phyloP scores from a whole-genome alignment of 2,329 filamentous ascomycete species.

The Penicillium sp. region DNA sequence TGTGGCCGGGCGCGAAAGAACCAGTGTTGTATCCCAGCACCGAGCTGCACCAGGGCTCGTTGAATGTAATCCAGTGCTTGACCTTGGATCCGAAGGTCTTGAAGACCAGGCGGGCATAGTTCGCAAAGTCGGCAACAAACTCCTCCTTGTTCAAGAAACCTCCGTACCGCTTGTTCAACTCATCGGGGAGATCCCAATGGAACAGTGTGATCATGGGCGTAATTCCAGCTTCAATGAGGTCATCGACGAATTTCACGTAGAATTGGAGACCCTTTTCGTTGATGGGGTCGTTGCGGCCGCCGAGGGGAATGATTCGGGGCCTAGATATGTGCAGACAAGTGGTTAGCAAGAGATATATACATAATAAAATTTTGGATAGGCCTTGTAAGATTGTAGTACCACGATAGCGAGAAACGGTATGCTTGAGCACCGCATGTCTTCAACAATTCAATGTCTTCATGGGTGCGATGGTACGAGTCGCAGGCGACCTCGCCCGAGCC shows the following conservation, averaged over 20 bases:
- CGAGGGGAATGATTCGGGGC: slow-evolving; percentile 80
- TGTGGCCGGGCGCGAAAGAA: slow-evolving; percentile 78
- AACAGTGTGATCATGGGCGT: slow-evolving; percentile 79
- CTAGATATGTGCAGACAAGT: slow-evolving; percentile 18
- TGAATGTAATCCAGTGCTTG: slow-evolving; percentile 88
- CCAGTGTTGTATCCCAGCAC: slow-evolving; percentile 79
- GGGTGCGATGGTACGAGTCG: slow-evolving; percentile 81
- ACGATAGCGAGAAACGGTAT: slow-evolving; percentile 85
- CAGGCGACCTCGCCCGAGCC: slow-evolving; percentile 76
- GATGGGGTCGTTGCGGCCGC: slow-evolving; percentile 77
- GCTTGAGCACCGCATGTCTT: slow-evolving; percentile 71
- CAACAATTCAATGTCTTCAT: slow-evolving; percentile 75
- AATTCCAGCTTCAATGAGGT: slow-evolving; percentile 74
- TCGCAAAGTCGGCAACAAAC: slow-evolving; percentile 77
- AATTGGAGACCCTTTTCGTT: slow-evolving; percentile 77
- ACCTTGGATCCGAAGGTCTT: slow-evolving; percentile 71
- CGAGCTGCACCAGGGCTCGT: slow-evolving; percentile 84
- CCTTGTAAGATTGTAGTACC: slow-evolving; percentile 41
- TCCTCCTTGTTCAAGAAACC: slow-evolving; percentile 79
- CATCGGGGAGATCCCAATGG: slow-evolving; percentile 86
- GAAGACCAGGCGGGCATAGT: slow-evolving; percentile 77
- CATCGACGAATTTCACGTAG: slow-evolving; percentile 78
- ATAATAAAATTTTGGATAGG: background rate
- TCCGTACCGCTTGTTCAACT: slow-evolving; percentile 76
- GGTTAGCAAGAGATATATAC: background rate